Evolutionary conservation across 352 stramenopile genomes (phyloP), one percentile per base, ranked within the genome.

Genomic region (Phytopythium helicoides): DNA sequence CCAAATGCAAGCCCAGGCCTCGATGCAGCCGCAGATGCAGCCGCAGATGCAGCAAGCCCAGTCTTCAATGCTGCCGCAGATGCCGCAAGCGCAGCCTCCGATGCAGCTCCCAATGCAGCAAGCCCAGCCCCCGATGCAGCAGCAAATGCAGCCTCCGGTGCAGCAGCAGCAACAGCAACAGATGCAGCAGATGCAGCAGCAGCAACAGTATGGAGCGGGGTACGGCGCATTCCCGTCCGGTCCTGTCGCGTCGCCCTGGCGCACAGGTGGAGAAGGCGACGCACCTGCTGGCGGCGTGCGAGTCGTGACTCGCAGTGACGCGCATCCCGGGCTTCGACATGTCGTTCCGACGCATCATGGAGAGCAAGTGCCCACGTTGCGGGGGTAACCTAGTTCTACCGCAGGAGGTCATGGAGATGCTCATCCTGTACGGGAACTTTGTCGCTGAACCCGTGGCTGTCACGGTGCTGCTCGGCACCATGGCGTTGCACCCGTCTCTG

Each of bases 351-450:
- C 80, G 81, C 48, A 79, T 93, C 44, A 78, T 87, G 63, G 82
- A 93, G 62, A 71, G 65, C 60, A 91, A 90, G 54, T 93, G 82
- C 54, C 64, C 76, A 26, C 81, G 76, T 45, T 93, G 82, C 52
- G 53, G 52, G 2, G 73, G 69, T 14, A 76, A 67, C 50, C 56
- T 93, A 38, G 73, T 73, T 58, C 60, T 93, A 15, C 80, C 82
- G 12, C 78, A 91, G 56, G 82, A 93, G 52, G 66, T 87, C 50
- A 87, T 93, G 80, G 82, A 93, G 52, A 89, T 93, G 82, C 66
- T 93, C 51, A 90, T 93, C 52, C 71, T 93, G n/a, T 93, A 90
- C 57, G 82, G 82, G 18, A 72, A 87, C 47, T 93, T 89, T 54
- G 78, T 93, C 37, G 54, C 80, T n/a, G 82, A 93, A 60, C 55